Base-by-base conservation (phyloP, 2,329 filamentous ascomycete species). In the Tympanopsis confertula region DNA sequence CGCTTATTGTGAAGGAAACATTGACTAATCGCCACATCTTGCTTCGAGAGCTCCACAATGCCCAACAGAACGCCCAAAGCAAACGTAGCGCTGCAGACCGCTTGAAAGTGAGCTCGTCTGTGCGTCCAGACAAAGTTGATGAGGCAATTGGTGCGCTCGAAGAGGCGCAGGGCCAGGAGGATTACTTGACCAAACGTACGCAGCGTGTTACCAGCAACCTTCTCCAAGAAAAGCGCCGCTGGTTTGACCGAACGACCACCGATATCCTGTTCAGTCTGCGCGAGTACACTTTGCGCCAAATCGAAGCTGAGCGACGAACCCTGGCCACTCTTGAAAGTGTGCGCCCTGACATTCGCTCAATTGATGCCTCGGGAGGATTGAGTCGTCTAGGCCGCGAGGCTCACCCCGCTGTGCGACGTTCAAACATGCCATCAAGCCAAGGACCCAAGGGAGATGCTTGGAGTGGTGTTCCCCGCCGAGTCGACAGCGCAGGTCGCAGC, bases 371-470 rank as follows among this genome's bases (percentile, higher is more conserved):
- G 5, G 91, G 91, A 39, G 91, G 91, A 10, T 74, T 98, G 35
- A 91, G 83, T 51, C 77, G 91, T 30, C 71, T 98, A 22, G 91
- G 91, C 30, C 78, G 91, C 41, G 91, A 98, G 61, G 68, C 83
- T 13, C 86, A 94, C 55, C 89, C 91, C 2, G 63, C 78, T 4
- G 58, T 65, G 42, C 76, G 91, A 39, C 78, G 89, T 43, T 62
- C 80, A 19, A 89, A 78, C 57, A 62, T 95, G 46, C 84, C 85
- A 13, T 84, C 85, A 35, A 91, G 84, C 50, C 91, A 98, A 61
- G 91, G 91, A 0, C 89, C 91, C 36, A 94, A 94, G 63, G 91
- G 91, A n/a, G 91, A 98, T 58, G 82, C 91, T 13, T 98, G 91
- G 91, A 94, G 86, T 50, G 91, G 91, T 41, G 87, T 95, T 19